Evolutionary conservation across 164 flowering plant species (phyloP), one percentile per base, ranked within the genome.

Genomic region (Macadamia tetraphylla): DNA sequence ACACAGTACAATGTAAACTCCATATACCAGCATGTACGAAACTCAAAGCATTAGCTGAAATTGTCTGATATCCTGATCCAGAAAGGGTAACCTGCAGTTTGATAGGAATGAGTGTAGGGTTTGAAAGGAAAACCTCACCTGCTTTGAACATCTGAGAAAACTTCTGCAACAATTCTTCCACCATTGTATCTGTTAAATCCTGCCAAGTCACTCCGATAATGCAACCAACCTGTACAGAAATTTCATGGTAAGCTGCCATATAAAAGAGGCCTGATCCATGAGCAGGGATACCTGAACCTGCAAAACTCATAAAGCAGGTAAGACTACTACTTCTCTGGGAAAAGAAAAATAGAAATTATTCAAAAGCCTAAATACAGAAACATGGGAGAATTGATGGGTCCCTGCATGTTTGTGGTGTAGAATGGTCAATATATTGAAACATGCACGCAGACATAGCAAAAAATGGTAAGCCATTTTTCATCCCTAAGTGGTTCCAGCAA

Each of bases 201-300:
- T 49, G 53, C 8, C 11, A 49, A 49, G 9, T 11, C 57, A 53
- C 57, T 17, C 57, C 57, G 57, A 14, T 53, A 53, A 8, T 17
- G 57, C 57, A 53, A 11, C 17, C 57, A 53, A 53, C 57, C 57
- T 53, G 57, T 53, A 53, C 17, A 53, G 17, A 60, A 59, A 59
- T 59, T 59, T 59, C 40, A 60, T 60, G 62, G 66, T 49, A 63
- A 63, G 66, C 66, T 63, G 66, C 66, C 14, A 46, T 44, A 44
- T 76, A 77, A 73, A 74, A 6, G 44, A 70, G 66, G 76, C 67
- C 52, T 32, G 78, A 35, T 65, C 78, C 78, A 73, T 74, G 73
- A 77, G 83, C 87, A 84, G 85, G 85, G 80, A 73, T 74, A 79
- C 84, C 90, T 84, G 88, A 76, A 83, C 87, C 91, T 85, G 91